Percentiles rank a stretch among this genome's conserved stretches.
These are phyloP conservation scores for Stemphylium vesicarium DNA, from an alignment of 2,329 filamentous ascomycete genomes.

Conservation along the genomic window DNA sequence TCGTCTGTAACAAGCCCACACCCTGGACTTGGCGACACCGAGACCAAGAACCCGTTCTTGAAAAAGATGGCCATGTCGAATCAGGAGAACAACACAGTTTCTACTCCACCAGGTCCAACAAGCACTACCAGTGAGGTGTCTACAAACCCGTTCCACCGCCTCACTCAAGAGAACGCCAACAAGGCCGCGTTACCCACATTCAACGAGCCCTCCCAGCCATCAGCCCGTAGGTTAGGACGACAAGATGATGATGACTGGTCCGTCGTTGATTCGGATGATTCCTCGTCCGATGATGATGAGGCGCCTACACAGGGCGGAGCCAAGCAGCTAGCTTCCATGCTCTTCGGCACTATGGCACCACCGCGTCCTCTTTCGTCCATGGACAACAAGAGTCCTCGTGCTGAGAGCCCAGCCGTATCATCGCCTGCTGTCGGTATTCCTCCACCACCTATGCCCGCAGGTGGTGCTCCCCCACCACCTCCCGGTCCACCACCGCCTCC, in stretches of 20 bases:
- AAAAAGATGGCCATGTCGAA: constrained; percentile 81
- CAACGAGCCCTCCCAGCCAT: constrained; percentile 56
- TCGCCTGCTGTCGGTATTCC: constrained; percentile 53
- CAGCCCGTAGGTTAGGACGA: constrained; percentile 61
- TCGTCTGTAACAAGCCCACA: constrained; percentile 57
- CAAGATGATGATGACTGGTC: constrained; percentile 81
- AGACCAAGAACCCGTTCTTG: constrained; percentile 95
- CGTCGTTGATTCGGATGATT: constrained; percentile 76
- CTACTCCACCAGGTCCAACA: constrained; percentile 49
- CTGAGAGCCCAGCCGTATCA: constrained; percentile 51
- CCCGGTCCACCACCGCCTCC: constrained; percentile 58
- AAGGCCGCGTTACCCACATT: constrained; percentile 50
- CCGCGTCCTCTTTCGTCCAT: constrained; percentile 85
- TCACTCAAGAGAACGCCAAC: constrained; percentile 69
- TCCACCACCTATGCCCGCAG: constrained; percentile 58
- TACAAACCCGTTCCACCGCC: constrained; percentile 94
- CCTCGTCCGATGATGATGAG: constrained; percentile 71
- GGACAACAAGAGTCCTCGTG: constrained; percentile 67
- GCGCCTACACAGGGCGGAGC: constrained; percentile 83
- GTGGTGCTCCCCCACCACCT: constrained; percentile 53
- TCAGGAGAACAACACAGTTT: constrained; percentile 54
- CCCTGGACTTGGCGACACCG: constrained; percentile 65
- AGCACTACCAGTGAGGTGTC: constrained; percentile 58
- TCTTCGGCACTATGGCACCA: constrained; percentile 97
- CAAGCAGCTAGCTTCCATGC: constrained; percentile 88